Conservation (phyloP, 352 stramenopile species). For the Pythium grandisporangium region DNA sequence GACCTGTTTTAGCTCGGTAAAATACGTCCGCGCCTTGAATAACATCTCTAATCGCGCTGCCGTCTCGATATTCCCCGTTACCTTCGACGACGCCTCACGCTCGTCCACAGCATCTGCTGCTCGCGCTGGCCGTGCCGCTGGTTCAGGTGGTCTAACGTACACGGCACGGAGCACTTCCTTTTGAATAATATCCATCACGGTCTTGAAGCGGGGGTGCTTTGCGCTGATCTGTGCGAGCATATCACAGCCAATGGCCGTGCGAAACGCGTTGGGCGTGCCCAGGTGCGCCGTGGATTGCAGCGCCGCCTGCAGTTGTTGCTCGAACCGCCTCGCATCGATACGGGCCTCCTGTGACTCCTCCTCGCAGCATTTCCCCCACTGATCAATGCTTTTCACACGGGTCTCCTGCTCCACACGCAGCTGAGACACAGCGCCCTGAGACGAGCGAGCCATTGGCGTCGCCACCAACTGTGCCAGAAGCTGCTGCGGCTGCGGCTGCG, state of each 20-base stretch:
- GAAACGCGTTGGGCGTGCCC: constrained; percentile 39
- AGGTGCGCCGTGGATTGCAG: constrained; percentile 45
- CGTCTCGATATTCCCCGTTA: not conserved
- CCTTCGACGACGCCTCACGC: not conserved
- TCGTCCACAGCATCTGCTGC: not conserved
- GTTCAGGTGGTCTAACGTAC: constrained; percentile 20
- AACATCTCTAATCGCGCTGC: constrained; percentile 8
- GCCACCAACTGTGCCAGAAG: no score
- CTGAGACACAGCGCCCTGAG: no score
- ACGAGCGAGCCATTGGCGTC: no score
- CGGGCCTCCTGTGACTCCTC: constrained; percentile 4
- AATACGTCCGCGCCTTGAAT: constrained; percentile 37
- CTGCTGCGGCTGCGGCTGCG: no score
- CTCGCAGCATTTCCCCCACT: constrained; percentile 8
- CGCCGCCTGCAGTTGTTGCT: constrained; percentile 35
- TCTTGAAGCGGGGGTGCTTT: constrained; percentile 43
- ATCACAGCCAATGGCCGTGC: constrained; percentile 49
- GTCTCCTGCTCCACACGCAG: no score
- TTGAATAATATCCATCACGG: constrained; percentile 19
- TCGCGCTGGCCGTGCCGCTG: not conserved
- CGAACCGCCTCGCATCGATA: constrained; percentile 14
- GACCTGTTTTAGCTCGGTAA: constrained; percentile 39
- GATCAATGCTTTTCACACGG: not conserved
- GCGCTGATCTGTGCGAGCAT: constrained; percentile 26
- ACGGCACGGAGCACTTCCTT: constrained; percentile 27